Percentiles rank a stretch among this genome's conserved stretches.
Conservation (phyloP, 1,284 basidiomycete genomes). For the Tylopilus sp. region DNA sequence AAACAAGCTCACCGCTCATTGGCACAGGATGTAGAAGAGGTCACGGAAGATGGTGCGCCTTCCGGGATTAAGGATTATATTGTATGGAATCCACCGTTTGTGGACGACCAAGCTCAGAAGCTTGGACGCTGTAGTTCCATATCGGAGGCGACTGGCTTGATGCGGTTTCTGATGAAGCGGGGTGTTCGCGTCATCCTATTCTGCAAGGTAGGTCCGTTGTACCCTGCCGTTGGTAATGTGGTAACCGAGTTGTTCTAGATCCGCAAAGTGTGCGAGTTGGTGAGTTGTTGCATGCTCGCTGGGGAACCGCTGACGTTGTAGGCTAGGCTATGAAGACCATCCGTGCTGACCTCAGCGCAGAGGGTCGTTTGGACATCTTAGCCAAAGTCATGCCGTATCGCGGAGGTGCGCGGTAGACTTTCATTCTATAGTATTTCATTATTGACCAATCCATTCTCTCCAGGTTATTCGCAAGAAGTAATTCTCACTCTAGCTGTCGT, state of each 20-base stretch:
- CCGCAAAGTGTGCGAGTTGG: constrained; percentile 85
- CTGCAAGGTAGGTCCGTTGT: constrained; percentile 71
- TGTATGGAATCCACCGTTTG: constrained; percentile 80
- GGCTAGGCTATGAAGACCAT: constrained; percentile 83
- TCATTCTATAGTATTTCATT: no score
- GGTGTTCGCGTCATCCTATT: constrained; percentile 90
- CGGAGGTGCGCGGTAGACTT: constrained; percentile 64
- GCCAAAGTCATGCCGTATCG: constrained; percentile 87
- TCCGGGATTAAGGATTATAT: constrained; percentile 84
- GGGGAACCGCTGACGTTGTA: constrained; percentile 6
- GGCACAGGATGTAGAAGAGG: constrained; percentile 67
- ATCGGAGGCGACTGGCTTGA: constrained; percentile 79
- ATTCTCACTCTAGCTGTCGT: constrained; percentile 22
- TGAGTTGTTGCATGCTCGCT: constrained; percentile 41
- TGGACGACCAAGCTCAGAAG: constrained; percentile 68
- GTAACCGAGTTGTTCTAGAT: constrained; percentile 56
- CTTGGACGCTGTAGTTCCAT: constrained; percentile 74
- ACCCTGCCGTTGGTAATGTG: not conserved
- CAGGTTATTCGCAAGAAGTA: constrained; percentile 71
- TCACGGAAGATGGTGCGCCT: constrained; percentile 89
- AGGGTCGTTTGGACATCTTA: constrained; percentile 83
- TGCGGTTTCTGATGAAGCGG: constrained; percentile 85
- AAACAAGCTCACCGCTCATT: not conserved
- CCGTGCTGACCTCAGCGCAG: constrained; percentile 76
- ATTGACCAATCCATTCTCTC: not conserved